Evolutionary conservation across 2,329 filamentous ascomycete species (phyloP).

Genomic region (Diaporthe helianthi): DNA sequence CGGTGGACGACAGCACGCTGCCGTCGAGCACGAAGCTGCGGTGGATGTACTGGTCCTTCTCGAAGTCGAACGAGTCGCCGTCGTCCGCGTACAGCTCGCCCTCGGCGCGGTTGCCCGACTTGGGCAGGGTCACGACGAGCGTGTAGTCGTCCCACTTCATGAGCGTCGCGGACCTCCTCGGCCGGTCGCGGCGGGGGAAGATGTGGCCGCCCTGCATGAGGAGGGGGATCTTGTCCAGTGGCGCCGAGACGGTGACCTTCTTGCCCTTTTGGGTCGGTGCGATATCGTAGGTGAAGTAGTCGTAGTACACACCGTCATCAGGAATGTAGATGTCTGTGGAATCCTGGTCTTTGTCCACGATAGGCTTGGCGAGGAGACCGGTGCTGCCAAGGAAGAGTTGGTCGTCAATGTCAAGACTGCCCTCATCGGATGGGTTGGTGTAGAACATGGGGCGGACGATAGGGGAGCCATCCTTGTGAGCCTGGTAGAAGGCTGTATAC

Average conservation of each 20-base stretch:
- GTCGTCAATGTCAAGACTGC: conserved; percentile 87
- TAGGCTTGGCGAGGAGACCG: conserved; percentile 90
- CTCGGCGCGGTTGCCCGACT: conserved; percentile 68
- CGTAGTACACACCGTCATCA: conserved; percentile 89
- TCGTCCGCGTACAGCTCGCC: conserved; percentile 92
- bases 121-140: conserved; percentile 76
- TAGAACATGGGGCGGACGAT: conserved; percentile 94
- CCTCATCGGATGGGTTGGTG: conserved; percentile 84
- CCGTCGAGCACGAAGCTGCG: conserved; percentile 74
- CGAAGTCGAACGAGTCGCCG: conserved; percentile 88
- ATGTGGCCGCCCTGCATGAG: conserved; percentile 94
- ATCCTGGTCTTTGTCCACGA: conserved; percentile 77
- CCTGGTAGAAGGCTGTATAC: conserved; percentile 97
- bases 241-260: conserved; percentile 73
- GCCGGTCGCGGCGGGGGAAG: conserved; percentile 86
- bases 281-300: conserved; percentile 88
- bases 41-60: conserved; percentile 87
- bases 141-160: conserved; percentile 98
- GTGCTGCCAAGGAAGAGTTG: conserved; percentile 91
- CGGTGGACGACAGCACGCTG: conserved; percentile 70
- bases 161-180: conserved; percentile 81
- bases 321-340: conserved; percentile 84
- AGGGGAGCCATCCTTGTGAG: conserved; percentile 80
- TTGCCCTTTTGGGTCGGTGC: conserved; percentile 75
- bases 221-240: conserved; percentile 85